Base-by-base conservation (phyloP, 1,284 basidiomycete genomes). In the Heterobasidion occidentale region DNA sequence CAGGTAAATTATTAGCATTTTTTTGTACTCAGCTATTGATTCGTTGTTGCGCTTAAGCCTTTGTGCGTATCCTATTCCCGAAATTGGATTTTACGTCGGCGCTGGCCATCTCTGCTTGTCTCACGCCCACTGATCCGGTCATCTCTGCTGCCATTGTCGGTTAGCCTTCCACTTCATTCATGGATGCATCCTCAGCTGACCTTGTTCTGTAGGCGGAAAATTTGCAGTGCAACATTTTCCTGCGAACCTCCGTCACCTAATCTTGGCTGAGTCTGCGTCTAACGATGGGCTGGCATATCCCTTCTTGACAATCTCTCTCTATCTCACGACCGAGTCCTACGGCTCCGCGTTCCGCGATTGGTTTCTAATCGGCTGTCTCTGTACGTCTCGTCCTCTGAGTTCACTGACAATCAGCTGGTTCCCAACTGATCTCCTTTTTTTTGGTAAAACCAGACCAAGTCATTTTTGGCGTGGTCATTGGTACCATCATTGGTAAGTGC, bases 81-180 rank as follows among this genome's bases (percentile, higher is more conserved):
- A 70, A 70, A 0, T 73, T 94, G 51, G 76, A 77, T 55, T 88
- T 83, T 65, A 74, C 91, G 11, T 88, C 90, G 0, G 81, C 84
- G n/a, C 79, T 97, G 11, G 89, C 86, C 46, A 85, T 98, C 55
- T 88, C 94, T 2, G 92, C 95, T 0, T 94, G 90, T 62, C 78
- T 97, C 27, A 97, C 94, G 0, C 95, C 95, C 0, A 98, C 94
- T 2, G 95, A 98, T 72, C 95, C 95, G 0, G 86, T 90, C 55
- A 85, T 88, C 46, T 83, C 80, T 61, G 81, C 81, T 14, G 76
- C 80, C 2, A 83, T 84, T 38, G 76, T 88, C 8, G 78, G 85
- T 14, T 45, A 17, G 12, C 17, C 17, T 17, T 45, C 5, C 17
- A 12, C 42, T 17, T 45, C 42, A 17, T 17, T 17, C 4, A 12